phyloP scores from a whole-genome alignment of 73 alveolate genomes.

The Tetrahymena thermophila region DNA sequence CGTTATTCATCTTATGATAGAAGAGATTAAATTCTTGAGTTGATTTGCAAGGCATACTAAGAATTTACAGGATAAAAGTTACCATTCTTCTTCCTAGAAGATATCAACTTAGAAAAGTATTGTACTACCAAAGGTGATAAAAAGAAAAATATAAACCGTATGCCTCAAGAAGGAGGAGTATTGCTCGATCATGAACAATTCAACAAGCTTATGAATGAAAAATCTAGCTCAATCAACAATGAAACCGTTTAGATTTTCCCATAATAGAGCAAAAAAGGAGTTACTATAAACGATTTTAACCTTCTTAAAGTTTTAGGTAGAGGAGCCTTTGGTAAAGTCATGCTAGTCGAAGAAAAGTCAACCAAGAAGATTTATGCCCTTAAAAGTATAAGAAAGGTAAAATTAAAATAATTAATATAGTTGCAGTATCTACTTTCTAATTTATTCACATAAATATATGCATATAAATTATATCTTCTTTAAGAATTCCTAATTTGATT shows the following conservation, averaged over 20 bases:
- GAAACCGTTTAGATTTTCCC: not conserved
- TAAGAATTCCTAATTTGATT: not conserved
- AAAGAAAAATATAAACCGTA: conserved; percentile 59
- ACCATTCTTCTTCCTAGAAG: conserved; percentile 39
- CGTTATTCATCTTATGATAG: conserved; percentile 46
- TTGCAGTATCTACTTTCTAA: not conserved
- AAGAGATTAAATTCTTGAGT: conserved; percentile 32
- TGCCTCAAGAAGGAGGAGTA: conserved; percentile 60
- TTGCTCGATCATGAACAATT: conserved; percentile 54
- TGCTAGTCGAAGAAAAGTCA: conserved; percentile 60
- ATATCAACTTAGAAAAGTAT: conserved; percentile 53
- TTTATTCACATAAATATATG: not conserved
- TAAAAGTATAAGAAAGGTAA: conserved; percentile 59
- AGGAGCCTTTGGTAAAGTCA: conserved; percentile 75
- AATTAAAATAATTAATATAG: not conserved
- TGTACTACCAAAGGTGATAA: conserved; percentile 75
- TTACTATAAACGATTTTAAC: conserved; percentile 61
- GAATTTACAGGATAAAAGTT: conserved; percentile 7
- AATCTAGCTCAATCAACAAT: not conserved
- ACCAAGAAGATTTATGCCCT: conserved; percentile 59
- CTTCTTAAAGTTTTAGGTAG: conserved; percentile 66
- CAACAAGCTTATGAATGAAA: conserved; percentile 12
- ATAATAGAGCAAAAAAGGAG: not conserved
- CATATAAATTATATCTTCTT: not conserved
- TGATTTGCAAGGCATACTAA: conserved; percentile 20